These are phyloP conservation scores for Eimeria maxima DNA, from an alignment of 169 alveolate genomes.

Conservation along the genomic window DNA sequence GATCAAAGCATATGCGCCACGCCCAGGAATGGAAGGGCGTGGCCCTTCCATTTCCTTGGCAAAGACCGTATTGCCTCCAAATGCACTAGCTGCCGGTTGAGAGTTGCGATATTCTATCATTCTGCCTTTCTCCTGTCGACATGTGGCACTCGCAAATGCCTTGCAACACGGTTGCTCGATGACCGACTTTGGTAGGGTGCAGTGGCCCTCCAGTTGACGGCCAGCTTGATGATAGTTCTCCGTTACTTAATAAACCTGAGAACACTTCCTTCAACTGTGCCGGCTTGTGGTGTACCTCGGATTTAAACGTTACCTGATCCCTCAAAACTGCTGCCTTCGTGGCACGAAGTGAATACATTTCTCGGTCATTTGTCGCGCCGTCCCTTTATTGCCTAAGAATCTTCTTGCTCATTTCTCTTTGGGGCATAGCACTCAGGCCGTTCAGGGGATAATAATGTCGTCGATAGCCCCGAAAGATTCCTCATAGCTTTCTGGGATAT, in stretches of 20 bases:
- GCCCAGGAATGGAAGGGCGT: no score
- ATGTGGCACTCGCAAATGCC: background rate
- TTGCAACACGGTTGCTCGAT: background rate
- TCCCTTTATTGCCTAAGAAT: background rate
- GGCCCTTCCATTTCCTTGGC: no score
- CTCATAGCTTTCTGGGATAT: background rate
- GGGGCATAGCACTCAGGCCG: background rate
- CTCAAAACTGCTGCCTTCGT: background rate
- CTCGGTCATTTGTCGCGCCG: background rate
- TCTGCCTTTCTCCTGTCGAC: background rate
- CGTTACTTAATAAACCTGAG: background rate
- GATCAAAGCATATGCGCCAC: no score
- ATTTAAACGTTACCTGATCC: background rate
- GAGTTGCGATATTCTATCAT: no score
- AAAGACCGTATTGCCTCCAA: background rate
- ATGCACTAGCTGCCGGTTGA: background rate
- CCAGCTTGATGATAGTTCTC: background rate
- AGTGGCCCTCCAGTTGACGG: background rate
- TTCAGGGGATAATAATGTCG: background rate
- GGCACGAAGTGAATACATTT: background rate
- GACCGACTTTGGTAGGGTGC: background rate
- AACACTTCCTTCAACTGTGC: background rate
- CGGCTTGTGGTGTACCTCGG: background rate
- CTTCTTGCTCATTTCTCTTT: background rate
- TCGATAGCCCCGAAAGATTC: background rate